Conservation (phyloP, 2,329 filamentous ascomycete genomes). For the Phialophora chinensis region DNA sequence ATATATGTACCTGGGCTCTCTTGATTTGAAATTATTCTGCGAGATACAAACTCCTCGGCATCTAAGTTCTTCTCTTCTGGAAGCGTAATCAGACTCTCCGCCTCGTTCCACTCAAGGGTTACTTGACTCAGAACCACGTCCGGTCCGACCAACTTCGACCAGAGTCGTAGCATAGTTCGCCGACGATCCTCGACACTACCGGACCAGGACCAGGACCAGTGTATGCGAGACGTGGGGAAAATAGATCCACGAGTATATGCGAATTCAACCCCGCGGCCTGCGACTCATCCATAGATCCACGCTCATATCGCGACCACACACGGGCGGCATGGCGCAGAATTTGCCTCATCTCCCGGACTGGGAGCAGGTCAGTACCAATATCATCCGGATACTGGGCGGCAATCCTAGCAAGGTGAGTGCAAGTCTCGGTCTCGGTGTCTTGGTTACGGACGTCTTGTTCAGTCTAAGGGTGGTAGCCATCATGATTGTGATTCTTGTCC, state of each 20-base stretch:
- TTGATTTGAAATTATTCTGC: too few species aligned
- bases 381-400: constrained; percentile 83
- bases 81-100: not conserved
- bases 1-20: not conserved
- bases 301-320: not conserved
- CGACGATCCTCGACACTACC: not conserved
- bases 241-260: not conserved
- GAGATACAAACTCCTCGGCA: not conserved
- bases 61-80: not conserved
- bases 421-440: not conserved
- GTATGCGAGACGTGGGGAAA: not conserved
- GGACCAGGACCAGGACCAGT: not conserved
- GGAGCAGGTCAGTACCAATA: constrained; percentile 75
- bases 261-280: not conserved
- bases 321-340: constrained; percentile 61
- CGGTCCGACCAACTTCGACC: not conserved
- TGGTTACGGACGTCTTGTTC: not conserved
- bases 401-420: constrained; percentile 79
- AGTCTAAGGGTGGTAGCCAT: not conserved
- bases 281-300: constrained; percentile 1
- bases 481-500: not conserved
- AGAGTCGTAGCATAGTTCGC: not conserved
- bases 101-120: not conserved
- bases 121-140: not conserved
- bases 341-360: constrained; percentile 72